phyloP scores from a whole-genome alignment of 202 grass and related monocot species.

The Dendrocalamus latiflorus region DNA sequence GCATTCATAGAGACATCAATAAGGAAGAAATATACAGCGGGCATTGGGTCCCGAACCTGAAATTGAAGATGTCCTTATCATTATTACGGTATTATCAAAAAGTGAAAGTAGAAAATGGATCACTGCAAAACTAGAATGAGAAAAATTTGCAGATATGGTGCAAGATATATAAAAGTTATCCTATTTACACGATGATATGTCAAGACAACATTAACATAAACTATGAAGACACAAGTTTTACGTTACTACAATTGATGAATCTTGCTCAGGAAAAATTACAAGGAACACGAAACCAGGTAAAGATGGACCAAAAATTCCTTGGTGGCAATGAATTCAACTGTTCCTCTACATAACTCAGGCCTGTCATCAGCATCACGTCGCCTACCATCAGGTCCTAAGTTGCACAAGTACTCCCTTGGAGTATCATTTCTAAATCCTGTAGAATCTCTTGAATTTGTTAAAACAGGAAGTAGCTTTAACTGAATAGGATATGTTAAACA shows the following conservation, averaged over 20 bases:
- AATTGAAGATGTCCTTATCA: neutral
- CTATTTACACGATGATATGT: neutral
- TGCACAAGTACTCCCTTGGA: constrained; percentile 89
- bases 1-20: constrained; percentile 90
- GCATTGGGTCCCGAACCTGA: constrained; percentile 89
- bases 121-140: neutral
- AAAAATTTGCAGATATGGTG: neutral
- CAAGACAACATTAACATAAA: neutral
- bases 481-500: neutral
- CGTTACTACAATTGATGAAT: neutral
- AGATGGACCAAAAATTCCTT: constrained; percentile 89
- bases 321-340: constrained; percentile 93
- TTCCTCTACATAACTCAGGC: constrained; percentile 94
- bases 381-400: constrained; percentile 91
- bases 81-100: neutral
- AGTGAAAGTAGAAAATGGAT: neutral
- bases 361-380: constrained; percentile 95
- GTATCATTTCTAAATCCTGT: constrained; percentile 94
- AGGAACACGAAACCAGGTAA: neutral
- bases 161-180: neutral
- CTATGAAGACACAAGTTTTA: neutral
- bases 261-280: neutral
- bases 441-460: constrained; percentile 4
- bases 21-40: constrained; percentile 85
- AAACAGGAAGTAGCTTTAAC: neutral